Conservation (phyloP, 2,329 filamentous ascomycete species). For the Cordyceps tenuipes region DNA sequence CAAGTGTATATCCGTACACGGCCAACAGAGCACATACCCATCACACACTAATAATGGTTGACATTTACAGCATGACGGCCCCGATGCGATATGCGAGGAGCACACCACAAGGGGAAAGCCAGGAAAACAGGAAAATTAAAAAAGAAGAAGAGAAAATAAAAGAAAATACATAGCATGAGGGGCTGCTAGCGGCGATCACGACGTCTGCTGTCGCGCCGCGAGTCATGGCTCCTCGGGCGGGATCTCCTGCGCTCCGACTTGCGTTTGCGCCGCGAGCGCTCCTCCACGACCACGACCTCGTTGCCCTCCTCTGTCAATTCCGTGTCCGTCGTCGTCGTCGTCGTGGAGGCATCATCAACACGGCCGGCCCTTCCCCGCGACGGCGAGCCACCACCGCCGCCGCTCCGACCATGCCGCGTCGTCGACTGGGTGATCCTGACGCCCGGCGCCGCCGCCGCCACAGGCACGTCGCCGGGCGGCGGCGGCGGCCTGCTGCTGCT, state of each 20-base stretch:
- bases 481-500: background rate
- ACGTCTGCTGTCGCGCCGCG: constrained; percentile 3
- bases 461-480: background rate
- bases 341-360: background rate
- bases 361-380: background rate
- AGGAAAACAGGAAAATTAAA: no score
- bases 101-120: no score
- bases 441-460: constrained; percentile 7
- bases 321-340: constrained; percentile 16
- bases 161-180: no score
- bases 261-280: constrained; percentile 23
- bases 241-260: constrained; percentile 5
- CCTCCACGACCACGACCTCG: constrained; percentile 32
- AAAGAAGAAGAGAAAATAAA: no score
- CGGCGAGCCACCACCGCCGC: background rate
- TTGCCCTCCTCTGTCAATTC: constrained; percentile 23
- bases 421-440: background rate
- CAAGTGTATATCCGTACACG: no score
- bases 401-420: background rate
- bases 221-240: background rate
- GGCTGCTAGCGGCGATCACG: background rate
- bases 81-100: no score
- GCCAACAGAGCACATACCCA: no score
- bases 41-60: no score
- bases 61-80: no score